phyloP scores from a whole-genome alignment of 2,329 filamentous ascomycete genomes.

The Emmonsiellopsis sp. region DNA sequence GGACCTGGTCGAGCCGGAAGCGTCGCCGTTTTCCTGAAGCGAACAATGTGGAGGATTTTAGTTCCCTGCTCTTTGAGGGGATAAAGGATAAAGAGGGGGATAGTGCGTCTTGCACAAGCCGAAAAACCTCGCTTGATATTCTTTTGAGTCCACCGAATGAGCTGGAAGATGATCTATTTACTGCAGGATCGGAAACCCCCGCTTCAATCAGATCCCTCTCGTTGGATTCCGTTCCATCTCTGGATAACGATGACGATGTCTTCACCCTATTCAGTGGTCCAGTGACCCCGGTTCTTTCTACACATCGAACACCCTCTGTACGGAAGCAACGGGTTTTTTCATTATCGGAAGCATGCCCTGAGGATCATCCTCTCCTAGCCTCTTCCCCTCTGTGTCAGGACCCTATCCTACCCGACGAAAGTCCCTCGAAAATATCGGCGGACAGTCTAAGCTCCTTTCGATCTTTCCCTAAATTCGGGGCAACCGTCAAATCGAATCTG shows the following conservation, averaged over 20 bases:
- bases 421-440: conserved; percentile 19
- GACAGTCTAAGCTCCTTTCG: conserved; percentile 21
- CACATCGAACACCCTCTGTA: conserved; percentile 27
- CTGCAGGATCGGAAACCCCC: conserved; percentile 32
- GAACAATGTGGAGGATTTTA: conserved; percentile 41
- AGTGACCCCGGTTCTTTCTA: conserved; percentile 32
- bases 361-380: conserved; percentile 49
- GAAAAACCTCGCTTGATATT: conserved; percentile 43
- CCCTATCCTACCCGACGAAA: conserved; percentile 6
- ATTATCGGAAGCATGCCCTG: conserved; percentile 44
- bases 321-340: conserved; percentile 40
- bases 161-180: conserved; percentile 28
- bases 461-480: conserved; percentile 33
- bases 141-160: conserved; percentile 48
- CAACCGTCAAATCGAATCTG: conserved; percentile 53
- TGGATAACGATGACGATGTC: conserved; percentile 41
- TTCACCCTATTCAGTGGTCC: conserved; percentile 36
- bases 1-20: conserved; percentile 28
- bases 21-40: conserved; percentile 31
- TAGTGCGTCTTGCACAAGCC: conserved; percentile 19
- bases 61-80: conserved; percentile 45
- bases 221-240: conserved; percentile 48
- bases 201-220: conserved; percentile 44
- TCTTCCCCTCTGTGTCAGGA: conserved; percentile 16
- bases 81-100: conserved; percentile 40